A percentile compares a stretch with the other conserved stretches of the same genome.
These are phyloP conservation scores for Zalerion maritima DNA, from an alignment of 495 filamentous ascomycete species.

Conservation along the genomic window DNA sequence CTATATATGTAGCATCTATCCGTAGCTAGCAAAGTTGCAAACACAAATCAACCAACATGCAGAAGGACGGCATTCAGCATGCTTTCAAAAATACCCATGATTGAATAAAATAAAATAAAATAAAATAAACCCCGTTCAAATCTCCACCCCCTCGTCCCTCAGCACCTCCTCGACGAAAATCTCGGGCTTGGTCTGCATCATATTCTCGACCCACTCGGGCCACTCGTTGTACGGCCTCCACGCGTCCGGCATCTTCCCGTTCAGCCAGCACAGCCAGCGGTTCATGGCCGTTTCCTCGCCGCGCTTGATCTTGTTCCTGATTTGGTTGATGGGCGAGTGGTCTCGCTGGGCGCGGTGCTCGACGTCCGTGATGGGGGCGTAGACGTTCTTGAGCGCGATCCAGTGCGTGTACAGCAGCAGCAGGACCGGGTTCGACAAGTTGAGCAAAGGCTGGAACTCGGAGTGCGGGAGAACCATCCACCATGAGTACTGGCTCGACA, in stretches of 20 bases:
- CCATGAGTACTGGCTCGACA: constrained; percentile 26
- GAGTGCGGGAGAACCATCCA: constrained; percentile 37
- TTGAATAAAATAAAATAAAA: too few species aligned
- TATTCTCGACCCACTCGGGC: constrained; percentile 34
- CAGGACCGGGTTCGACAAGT: constrained; percentile 30
- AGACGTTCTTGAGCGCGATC: constrained; percentile 41
- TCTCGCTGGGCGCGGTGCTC: constrained; percentile 12
- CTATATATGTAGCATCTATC: too few species aligned
- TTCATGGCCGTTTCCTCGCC: constrained; percentile 16
- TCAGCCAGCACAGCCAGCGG: constrained; percentile 28
- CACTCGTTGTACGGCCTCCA: constrained; percentile 27
- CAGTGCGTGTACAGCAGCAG: constrained; percentile 44
- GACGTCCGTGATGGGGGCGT: constrained; percentile 30
- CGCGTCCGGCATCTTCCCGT: constrained; percentile 22
- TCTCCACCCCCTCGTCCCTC: too few species aligned
- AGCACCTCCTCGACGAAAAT: too few species aligned
- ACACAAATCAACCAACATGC: too few species aligned
- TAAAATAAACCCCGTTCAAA: too few species aligned
- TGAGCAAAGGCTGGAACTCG: constrained; percentile 38
- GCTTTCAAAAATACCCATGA: too few species aligned
- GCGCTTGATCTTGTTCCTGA: neutral
- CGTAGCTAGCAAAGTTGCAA: too few species aligned
- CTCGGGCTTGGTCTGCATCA: too few species aligned
- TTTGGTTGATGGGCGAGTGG: constrained; percentile 6
- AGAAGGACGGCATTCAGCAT: too few species aligned